These are phyloP conservation scores for Mollisia scopiformis DNA, from an alignment of 2,329 filamentous ascomycete species.

Conservation along the genomic window DNA sequence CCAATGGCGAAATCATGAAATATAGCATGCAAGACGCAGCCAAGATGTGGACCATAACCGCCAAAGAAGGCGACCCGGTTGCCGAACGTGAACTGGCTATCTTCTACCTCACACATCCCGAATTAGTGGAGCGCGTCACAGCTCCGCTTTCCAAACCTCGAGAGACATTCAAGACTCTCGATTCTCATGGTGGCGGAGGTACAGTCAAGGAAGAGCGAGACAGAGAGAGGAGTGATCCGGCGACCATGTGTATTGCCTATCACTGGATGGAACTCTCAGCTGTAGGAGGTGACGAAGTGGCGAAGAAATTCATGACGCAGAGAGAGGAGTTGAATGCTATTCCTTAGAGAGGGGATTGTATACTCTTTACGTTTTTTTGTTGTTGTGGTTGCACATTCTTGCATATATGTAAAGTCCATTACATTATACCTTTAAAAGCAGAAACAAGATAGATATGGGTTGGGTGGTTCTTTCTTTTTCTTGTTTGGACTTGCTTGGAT, in stretches of 20 bases:
- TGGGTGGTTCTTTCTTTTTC: neutral
- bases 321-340: slow-evolving; percentile 37
- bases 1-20: slow-evolving; percentile 50
- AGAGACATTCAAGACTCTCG: slow-evolving; percentile 91
- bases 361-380: neutral
- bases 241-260: slow-evolving; percentile 89
- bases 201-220: slow-evolving; percentile 52
- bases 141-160: slow-evolving; percentile 81
- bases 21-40: slow-evolving; percentile 81
- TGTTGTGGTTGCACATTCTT: neutral
- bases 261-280: slow-evolving; percentile 97
- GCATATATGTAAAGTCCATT: neutral
- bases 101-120: slow-evolving; percentile 90
- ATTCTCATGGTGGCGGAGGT: slow-evolving; percentile 56
- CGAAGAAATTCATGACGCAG: slow-evolving; percentile 80
- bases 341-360: slow-evolving; percentile 8
- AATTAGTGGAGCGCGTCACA: slow-evolving; percentile 78
- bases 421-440: too few species aligned
- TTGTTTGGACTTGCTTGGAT: neutral
- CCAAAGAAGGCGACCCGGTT: slow-evolving; percentile 85
- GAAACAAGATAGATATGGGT: neutral
- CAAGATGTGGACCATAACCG: slow-evolving; percentile 88
- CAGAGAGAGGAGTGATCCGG: slow-evolving; percentile 73
- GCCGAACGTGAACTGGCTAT: slow-evolving; percentile 93
- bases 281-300: slow-evolving; percentile 82